Evolutionary conservation across 768 basidiomycete species (phyloP), one percentile per base, ranked within the genome.

Genomic region (Podaxis sp.): DNA sequence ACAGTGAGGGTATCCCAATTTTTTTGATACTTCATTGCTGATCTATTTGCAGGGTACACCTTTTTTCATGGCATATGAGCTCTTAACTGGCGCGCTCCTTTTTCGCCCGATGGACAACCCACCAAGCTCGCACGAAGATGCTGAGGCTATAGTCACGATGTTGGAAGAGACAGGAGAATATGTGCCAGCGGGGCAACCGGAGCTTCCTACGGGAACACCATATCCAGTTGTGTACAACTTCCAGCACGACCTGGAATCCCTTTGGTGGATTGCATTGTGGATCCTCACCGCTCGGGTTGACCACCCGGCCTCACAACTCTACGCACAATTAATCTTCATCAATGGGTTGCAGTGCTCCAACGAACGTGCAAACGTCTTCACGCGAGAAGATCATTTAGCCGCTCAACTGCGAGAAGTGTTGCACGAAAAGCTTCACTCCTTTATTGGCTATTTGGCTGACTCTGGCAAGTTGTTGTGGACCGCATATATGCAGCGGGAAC

Each of bases 61-160:
- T 2, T 64, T 24, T 22, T 64, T 64, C 51, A 64, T 64, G 56
- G 56, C 63, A 6, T 38, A 40, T 52, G 63, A 64, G 33, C 22
- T 64, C 33, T 36, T 44, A 19, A 44, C 42, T 44, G 15, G 42
- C 5, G 13, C 42, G 15, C 42, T n/a, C 40, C 40, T 42, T 42
- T 42, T 13, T n/a, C 13, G 13, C 4, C 40, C 40, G 13, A n/a
- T 13, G 11, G 13, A 12, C 17, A 12, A 42, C 4, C 13, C 12
- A 1, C 40, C 40, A 12, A 42, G 12, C n/a, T n/a, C n/a, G 42
- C 15, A 13, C 12, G 42, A 44, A 44, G 42, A 17, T 17, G 42
- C 13, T 44, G 15, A 15, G 15, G 42, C 42, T 44, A 44, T 5
- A 15, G 12, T 44, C 2, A 44, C 6, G 15, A 44, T 33, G 33